Evolutionary conservation across 1,284 basidiomycete genomes (phyloP).

Genomic region (Fomitopsis schrenkii): DNA sequence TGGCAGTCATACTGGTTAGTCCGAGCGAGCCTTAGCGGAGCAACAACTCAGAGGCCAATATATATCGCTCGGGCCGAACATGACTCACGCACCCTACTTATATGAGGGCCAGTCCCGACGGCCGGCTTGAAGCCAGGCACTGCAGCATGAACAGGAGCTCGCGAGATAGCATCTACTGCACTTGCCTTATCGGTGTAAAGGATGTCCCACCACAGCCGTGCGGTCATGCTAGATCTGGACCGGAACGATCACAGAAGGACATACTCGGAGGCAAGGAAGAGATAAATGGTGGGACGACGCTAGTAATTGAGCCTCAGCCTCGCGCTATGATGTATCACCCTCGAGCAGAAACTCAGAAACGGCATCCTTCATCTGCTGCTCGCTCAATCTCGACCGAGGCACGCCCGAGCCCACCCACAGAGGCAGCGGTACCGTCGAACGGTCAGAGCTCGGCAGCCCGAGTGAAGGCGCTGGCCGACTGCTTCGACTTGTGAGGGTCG

Average conservation of each 20-base stretch:
- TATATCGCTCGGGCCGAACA: no score
- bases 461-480: constrained; percentile 14
- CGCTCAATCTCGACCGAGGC: constrained; percentile 5
- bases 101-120: no score
- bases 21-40: no score
- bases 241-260: no score
- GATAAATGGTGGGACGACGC: no score
- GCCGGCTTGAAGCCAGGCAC: not conserved
- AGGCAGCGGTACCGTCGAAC: constrained; percentile 8
- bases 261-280: no score
- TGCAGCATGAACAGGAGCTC: not conserved
- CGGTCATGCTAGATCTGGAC: no score
- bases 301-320: no score
- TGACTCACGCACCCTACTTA: no score
- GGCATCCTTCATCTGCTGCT: constrained; percentile 16
- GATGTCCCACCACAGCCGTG: not conserved
- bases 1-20: not conserved
- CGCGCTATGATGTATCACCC: not conserved
- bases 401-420: constrained; percentile 12
- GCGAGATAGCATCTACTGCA: not conserved
- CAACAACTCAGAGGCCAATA: no score
- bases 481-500: constrained; percentile 18
- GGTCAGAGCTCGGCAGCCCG: not conserved
- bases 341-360: constrained; percentile 13
- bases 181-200: not conserved